Evolutionary conservation across 2,329 filamentous ascomycete species (phyloP).

Genomic region (Cryphonectria japonica): DNA sequence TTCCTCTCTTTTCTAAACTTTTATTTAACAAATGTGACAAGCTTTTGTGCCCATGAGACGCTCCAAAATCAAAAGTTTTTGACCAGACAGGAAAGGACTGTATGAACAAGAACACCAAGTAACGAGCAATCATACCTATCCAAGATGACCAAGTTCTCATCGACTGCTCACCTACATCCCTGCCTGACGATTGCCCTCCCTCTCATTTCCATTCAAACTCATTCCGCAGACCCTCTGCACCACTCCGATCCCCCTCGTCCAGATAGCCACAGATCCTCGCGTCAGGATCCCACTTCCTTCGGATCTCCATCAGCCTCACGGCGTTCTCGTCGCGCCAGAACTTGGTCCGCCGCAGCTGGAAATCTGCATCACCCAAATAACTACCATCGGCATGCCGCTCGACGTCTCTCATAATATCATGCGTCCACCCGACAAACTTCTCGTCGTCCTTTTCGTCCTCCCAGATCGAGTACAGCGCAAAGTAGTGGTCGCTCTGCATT

Average conservation of each 20-base stretch:
- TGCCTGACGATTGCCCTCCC: neutral
- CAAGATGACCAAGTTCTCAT: neutral
- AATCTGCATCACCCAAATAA: constrained; percentile 61
- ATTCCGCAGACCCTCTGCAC: constrained; percentile 47
- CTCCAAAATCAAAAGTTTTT: too few species aligned
- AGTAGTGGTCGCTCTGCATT: constrained; percentile 60
- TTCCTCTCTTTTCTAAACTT: too few species aligned
- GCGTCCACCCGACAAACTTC: constrained; percentile 49
- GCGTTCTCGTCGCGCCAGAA: constrained; percentile 53
- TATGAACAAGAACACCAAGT: too few species aligned
- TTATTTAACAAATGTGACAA: too few species aligned
- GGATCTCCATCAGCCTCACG: constrained; percentile 46
- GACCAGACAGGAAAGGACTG: too few species aligned
- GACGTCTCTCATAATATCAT: constrained; percentile 44
- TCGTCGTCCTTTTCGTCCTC: constrained; percentile 50
- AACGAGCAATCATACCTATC: too few species aligned
- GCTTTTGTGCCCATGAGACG: too few species aligned
- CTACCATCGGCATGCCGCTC: constrained; percentile 49
- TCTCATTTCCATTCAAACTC: constrained; percentile 40
- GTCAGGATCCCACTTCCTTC: constrained; percentile 48
- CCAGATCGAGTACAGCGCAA: constrained; percentile 57
- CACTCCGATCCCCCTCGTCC: constrained; percentile 47
- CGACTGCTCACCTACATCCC: neutral
- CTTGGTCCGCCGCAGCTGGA: constrained; percentile 48
- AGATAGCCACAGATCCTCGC: constrained; percentile 50